Percentiles rank a stretch among this genome's conserved stretches.
Evolutionary conservation across 768 basidiomycete species (phyloP).

Genomic region (Dentipellis sp.): DNA sequence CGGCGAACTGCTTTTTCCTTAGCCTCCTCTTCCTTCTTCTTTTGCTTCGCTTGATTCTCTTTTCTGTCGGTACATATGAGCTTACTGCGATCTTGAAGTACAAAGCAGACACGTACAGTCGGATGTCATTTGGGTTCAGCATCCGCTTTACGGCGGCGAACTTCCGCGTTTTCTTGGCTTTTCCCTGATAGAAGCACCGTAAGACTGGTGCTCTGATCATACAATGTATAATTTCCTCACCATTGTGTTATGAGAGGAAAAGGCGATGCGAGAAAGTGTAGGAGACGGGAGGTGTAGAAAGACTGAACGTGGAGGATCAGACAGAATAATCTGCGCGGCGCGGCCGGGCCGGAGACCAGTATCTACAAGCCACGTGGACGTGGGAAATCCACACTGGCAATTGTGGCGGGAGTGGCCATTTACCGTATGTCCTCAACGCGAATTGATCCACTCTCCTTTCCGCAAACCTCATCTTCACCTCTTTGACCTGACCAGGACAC

Average conservation of each 20-base stretch:
- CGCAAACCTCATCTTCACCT: background rate
- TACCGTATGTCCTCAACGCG: background rate
- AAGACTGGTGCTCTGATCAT: background rate
- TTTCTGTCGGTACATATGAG: conserved; percentile 45
- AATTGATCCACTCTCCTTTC: background rate
- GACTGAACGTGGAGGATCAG: no score
- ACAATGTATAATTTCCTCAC: background rate
- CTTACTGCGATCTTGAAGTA: background rate
- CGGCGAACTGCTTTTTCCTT: conserved; percentile 71
- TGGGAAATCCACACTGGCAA: background rate
- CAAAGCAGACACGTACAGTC: conserved; percentile 53
- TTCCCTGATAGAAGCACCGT: conserved; percentile 44
- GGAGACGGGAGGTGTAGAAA: no score
- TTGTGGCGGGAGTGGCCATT: background rate
- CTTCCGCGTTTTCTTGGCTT: conserved; percentile 89
- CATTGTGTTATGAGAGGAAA: no score
- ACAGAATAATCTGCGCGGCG: background rate
- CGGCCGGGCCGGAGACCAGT: background rate
- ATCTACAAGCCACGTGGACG: background rate
- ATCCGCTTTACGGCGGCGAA: conserved; percentile 92
- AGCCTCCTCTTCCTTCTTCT: conserved; percentile 73
- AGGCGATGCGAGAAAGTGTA: background rate
- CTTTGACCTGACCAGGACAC: background rate
- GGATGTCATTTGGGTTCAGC: conserved; percentile 87
- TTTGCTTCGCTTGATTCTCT: conserved; percentile 86